Percentiles rank a stretch among this genome's conserved stretches.
These are phyloP conservation scores for Pythium folliculosum DNA, from an alignment of 352 stramenopile genomes.

Conservation along the genomic window DNA sequence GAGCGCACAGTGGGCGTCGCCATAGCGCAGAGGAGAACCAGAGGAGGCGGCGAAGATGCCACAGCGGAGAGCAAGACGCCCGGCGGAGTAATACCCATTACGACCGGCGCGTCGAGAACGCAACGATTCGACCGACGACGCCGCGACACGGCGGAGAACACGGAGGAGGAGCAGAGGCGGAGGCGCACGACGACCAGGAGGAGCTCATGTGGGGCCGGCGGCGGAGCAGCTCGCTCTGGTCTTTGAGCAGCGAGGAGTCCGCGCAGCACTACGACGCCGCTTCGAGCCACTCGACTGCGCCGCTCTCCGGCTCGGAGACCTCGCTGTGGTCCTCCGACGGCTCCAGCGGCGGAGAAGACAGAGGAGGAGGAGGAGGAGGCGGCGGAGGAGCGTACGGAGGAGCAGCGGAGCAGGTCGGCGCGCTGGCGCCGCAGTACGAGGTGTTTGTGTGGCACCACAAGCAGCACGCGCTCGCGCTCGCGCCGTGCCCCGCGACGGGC, in stretches of 20 bases:
- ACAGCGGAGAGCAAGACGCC: neutral
- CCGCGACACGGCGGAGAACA: neutral
- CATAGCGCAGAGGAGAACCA: neutral
- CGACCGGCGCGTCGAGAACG: slow-evolving; percentile 8
- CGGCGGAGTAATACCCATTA: neutral
- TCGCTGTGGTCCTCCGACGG: neutral
- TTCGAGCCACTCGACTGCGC: slow-evolving; percentile 7
- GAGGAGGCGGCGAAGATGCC: neutral
- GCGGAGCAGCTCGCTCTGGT: slow-evolving; percentile 5
- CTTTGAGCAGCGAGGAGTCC: slow-evolving; percentile 1
- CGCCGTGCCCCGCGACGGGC: slow-evolving; percentile 39
- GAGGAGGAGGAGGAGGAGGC: slow-evolving; percentile 9
- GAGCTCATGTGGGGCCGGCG: slow-evolving; percentile 10
- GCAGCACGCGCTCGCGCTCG: slow-evolving; percentile 45
- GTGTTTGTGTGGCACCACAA: slow-evolving; percentile 64
- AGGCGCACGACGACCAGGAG: slow-evolving; percentile 11
- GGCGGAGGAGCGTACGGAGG: slow-evolving; percentile 4
- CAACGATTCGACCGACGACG: slow-evolving; percentile 7
- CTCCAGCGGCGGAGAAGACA: neutral
- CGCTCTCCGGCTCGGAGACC: slow-evolving; percentile 19
- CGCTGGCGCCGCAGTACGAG: slow-evolving; percentile 37
- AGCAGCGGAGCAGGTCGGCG: slow-evolving; percentile 6
- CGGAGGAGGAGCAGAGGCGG: slow-evolving; percentile 1
- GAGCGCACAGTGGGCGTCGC: neutral
- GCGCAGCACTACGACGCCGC: neutral